A percentile compares a stretch with the other conserved stretches of the same genome.
Conservation (phyloP, 192 early-diverging fungal species). For the Linnemannia schmuckeri region DNA sequence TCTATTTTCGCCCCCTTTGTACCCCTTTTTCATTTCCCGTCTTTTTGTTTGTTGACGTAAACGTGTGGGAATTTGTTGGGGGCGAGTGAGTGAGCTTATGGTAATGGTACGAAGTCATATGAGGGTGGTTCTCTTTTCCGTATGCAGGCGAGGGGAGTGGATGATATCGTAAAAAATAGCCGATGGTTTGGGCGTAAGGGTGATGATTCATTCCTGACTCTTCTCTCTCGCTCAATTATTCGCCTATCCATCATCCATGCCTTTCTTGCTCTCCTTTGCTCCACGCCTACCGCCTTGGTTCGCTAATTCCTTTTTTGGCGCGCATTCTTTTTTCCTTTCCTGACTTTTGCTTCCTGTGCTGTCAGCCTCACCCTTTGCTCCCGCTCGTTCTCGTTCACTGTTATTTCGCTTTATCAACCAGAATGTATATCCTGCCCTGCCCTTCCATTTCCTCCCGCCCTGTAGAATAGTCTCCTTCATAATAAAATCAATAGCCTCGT, state of each 20-base stretch:
- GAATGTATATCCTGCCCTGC: constrained; percentile 21
- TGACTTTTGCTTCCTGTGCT: background rate
- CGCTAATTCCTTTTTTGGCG: background rate
- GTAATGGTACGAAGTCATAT: constrained; percentile 16
- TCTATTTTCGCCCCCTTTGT: background rate
- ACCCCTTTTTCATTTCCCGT: constrained; percentile 1
- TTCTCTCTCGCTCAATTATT: background rate
- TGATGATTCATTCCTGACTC: background rate
- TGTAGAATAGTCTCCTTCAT: constrained; percentile 10
- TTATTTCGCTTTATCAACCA: constrained; percentile 6
- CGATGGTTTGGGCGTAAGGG: constrained; percentile 1
- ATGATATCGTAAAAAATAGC: background rate
- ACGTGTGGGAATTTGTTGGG: constrained; percentile 8
- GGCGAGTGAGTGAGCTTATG: background rate
- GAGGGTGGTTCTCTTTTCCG: background rate
- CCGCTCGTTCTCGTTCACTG: background rate
- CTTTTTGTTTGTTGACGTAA: constrained; percentile 16
- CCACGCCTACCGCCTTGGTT: background rate
- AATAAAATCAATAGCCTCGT: background rate
- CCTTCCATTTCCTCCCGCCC: constrained; percentile 1
- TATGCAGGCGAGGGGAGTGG: background rate
- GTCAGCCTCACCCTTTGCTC: background rate
- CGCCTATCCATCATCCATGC: background rate
- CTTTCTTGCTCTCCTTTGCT: background rate
- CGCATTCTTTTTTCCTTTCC: background rate